These are phyloP conservation scores for Penicillium sclerotigenum DNA, from an alignment of 2,329 filamentous ascomycete species.

Conservation along the genomic window DNA sequence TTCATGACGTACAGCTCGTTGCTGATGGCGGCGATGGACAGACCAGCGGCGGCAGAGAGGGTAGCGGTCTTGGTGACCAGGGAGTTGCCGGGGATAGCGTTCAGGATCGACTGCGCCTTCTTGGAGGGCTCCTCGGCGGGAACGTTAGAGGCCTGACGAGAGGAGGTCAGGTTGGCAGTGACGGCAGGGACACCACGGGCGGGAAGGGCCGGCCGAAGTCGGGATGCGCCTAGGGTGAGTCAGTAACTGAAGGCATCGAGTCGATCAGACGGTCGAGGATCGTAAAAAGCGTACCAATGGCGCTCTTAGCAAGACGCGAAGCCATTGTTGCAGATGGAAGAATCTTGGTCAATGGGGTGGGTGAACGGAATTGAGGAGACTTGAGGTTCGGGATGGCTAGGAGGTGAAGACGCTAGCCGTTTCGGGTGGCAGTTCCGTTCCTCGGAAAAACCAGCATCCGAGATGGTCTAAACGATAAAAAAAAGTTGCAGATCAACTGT, in stretches of 20 bases:
- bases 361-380: conserved; percentile 41
- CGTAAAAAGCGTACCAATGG: conserved; percentile 70
- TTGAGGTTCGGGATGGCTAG: conserved; percentile 41
- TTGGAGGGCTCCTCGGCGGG: conserved; percentile 88
- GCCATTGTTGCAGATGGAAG: conserved; percentile 75
- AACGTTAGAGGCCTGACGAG: conserved; percentile 71
- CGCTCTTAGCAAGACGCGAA: conserved; percentile 93
- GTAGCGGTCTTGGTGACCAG: conserved; percentile 95
- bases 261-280: conserved; percentile 16
- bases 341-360: conserved; percentile 48
- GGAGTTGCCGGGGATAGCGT: conserved; percentile 87
- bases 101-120: conserved; percentile 94
- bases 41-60: conserved; percentile 84
- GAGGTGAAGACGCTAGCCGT: conserved; percentile 37
- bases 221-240: conserved; percentile 70
- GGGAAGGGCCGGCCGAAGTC: conserved; percentile 78
- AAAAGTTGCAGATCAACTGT: conserved; percentile 17
- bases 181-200: conserved; percentile 69
- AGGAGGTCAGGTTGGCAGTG: conserved; percentile 63
- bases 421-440: conserved; percentile 23
- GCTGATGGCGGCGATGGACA: conserved; percentile 92
- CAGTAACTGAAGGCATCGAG: conserved; percentile 30
- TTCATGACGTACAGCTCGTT: conserved; percentile 99
- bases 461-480: conserved; percentile 30
- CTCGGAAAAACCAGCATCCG: conserved; percentile 36